Base-by-base conservation (phyloP, 2,329 filamentous ascomycete species). In the Colletotrichum tropicale region DNA sequence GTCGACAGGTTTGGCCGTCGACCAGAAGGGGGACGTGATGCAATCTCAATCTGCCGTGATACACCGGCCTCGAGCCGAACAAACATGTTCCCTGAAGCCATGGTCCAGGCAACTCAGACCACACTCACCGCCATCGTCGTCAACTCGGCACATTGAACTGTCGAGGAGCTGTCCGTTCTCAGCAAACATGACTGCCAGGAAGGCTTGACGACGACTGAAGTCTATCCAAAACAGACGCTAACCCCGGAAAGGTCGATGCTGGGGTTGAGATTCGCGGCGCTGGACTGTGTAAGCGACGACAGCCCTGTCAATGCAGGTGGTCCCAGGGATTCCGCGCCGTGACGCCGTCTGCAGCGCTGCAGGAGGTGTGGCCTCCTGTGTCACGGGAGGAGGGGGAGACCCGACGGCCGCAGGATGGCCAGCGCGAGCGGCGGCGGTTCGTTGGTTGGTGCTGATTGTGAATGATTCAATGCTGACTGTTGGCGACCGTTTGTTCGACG, bases 141-240 rank as follows among this genome's bases (percentile, higher is more conserved):
- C 70, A 52, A 52, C 43, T 52, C n/a, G 43, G 43, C 43, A 58
- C 26, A 15, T n/a, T 30, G 30, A 62, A 28, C 16, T 52, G 56
- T 32, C 65, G 56, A 32, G 30, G n/a, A 21, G 13, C 16, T 24
- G 30, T 30, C 18, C 38, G 16, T 52, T 58, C 12, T 61, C 48
- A n/a, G 26, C 15, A 7, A 21, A 21, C 9, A 60, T 12, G 8
- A 36, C 34, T 58, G 64, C 26, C 48, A 21, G 61, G 61, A 24
- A 55, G 61, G 16, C 52, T 61, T 62, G 68, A 65, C 61, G 60
- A 61, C n/a, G 34, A 48, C 18, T 21, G 30, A 66, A 61, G 66
- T 71, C 48, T 71, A 66, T 66, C 28, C 62, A 62, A 74, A 66
- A 71, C 67, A 71, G 30, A 38, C 24, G 68, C 58, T 70, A 74